Base-by-base conservation (phyloP, 2,329 filamentous ascomycete species). In the Apiospora pterosperma region DNA sequence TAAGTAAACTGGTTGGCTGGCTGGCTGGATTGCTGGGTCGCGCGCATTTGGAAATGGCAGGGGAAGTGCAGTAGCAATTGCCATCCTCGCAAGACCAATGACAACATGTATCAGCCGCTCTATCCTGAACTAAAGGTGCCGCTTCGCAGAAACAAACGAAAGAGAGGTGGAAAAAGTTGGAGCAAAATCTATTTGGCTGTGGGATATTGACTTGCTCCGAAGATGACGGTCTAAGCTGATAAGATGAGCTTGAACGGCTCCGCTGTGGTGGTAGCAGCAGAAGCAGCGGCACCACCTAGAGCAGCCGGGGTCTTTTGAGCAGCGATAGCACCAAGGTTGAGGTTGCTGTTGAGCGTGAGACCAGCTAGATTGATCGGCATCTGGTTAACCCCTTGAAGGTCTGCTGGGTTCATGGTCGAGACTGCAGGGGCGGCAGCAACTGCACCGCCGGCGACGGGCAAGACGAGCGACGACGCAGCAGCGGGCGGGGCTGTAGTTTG, bases 291-390 rank as follows among this genome's bases (percentile, higher is more conserved):
- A 8, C 19, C n/a, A 36, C 21, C 36, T 2, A 28, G 5, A 39
- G 36, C 58, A 36, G 36, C 34, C 34, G 58, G 34, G 16, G 63
- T 60, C 34, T 36, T 39, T 36, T 61, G 31, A 19, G 39, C 48
- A 19, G 61, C 69, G 16, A 75, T 66, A 4, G 62, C 60, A 1
- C 74, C 74, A 14, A 75, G 70, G 31, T 70, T 69, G 21, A 75
- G 65, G 2, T 67, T 64, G 28, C 67, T 75, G 61, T 63, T 71
- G 23, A 75, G 65, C 59, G 69, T 61, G 19, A 73, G 31, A 12
- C 71, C 70, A 64, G 60, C 68, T 23, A 75, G 66, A 34, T 74
- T 61, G 58, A 75, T 71, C 16, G 72, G 63, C 5, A 71, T 72
- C 61, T 71, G 65, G 61, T 72, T 73, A 1, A 66, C 71, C 39